Percentiles rank a stretch among this genome's conserved stretches.
phyloP scores from a whole-genome alignment of 768 basidiomycete genomes.

The Boletellus emodensis region DNA sequence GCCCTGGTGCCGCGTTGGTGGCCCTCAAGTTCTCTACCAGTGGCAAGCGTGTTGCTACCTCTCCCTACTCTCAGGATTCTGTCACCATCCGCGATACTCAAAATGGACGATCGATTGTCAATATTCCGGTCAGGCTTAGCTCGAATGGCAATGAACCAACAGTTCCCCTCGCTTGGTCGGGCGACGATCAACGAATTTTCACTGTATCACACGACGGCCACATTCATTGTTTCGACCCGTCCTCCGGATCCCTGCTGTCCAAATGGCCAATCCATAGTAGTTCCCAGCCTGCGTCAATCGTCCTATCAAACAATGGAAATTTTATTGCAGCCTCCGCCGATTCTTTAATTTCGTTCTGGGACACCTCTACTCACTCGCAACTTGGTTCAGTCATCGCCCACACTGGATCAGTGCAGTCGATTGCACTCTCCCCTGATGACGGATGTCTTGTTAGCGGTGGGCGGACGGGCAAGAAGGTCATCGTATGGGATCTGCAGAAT shows the following conservation, averaged over 20 bases:
- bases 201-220: conserved; percentile 5
- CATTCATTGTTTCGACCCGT: conserved; percentile 10
- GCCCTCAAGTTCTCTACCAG: conserved; percentile 11
- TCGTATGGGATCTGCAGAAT: conserved; percentile 4
- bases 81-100: conserved; percentile 9
- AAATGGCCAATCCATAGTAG: conserved; percentile 10
- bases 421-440: conserved; percentile 9
- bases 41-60: conserved; percentile 5
- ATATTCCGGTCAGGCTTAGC: conserved; percentile 10
- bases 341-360: conserved; percentile 13
- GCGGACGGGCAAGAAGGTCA: conserved; percentile 3
- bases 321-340: conserved; percentile 11
- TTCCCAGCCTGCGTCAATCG: conserved; percentile 6
- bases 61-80: conserved; percentile 7
- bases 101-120: conserved; percentile 3
- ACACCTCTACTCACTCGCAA: conserved; percentile 5
- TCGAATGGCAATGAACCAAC: conserved; percentile 13
- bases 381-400: conserved; percentile 9
- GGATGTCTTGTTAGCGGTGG: conserved; percentile 10
- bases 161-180: conserved; percentile 16
- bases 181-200: conserved; percentile 11
- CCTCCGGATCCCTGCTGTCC: conserved; percentile 9
- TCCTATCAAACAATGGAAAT: conserved; percentile 8
- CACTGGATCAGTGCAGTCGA: conserved; percentile 7
- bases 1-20: conserved; percentile 1